Percentiles rank a stretch among this genome's conserved stretches.
These are phyloP conservation scores for Pseudomicrostroma phylloplanum DNA, from an alignment of 1,284 basidiomycete species.

Conservation along the genomic window DNA sequence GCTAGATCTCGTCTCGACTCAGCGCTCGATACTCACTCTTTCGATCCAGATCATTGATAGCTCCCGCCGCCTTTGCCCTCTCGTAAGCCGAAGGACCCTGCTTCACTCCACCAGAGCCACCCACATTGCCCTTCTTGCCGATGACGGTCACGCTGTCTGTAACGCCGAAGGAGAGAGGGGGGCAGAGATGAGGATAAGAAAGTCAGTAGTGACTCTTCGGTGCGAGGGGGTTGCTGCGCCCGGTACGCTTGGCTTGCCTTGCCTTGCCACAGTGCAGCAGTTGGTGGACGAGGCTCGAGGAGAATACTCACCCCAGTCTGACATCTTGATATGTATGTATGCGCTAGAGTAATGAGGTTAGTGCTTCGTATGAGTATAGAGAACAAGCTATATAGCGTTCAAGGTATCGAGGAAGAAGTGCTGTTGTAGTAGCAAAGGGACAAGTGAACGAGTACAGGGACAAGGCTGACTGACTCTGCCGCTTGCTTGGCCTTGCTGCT, in stretches of 20 bases:
- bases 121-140: slow-evolving; percentile 62
- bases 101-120: slow-evolving; percentile 61
- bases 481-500: no score
- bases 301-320: slow-evolving; percentile 18
- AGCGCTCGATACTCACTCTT: slow-evolving; percentile 50
- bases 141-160: slow-evolving; percentile 59
- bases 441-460: no score
- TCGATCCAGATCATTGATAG: slow-evolving; percentile 53
- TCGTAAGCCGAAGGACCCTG: slow-evolving; percentile 53
- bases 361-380: no score
- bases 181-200: background rate
- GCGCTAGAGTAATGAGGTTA: no score
- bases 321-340: slow-evolving; percentile 12
- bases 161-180: background rate
- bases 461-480: no score
- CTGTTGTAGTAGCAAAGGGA: no score
- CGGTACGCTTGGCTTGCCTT: no score
- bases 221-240: background rate
- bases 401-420: no score
- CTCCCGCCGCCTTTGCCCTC: slow-evolving; percentile 53
- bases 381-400: no score
- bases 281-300: no score
- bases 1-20: no score
- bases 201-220: background rate
- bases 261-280: background rate